These are phyloP conservation scores for Carpinus viminea DNA, from an alignment of 306 rosid genomes.

Conservation along the genomic window DNA sequence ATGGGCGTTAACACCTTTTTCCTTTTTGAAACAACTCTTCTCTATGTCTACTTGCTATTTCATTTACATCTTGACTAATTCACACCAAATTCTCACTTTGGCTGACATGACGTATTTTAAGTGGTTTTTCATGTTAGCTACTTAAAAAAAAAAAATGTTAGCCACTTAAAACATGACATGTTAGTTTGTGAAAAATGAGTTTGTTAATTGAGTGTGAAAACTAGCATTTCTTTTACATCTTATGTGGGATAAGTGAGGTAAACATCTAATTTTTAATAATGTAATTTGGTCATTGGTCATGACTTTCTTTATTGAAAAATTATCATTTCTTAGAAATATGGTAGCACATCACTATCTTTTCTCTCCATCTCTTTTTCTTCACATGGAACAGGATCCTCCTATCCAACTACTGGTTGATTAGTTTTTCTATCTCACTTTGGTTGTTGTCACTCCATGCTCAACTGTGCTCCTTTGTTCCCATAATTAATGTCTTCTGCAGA, in stretches of 20 bases:
- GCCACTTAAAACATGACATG: too few relatives aligned
- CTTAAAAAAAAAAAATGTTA: too few relatives aligned
- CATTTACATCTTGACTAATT: too few relatives aligned
- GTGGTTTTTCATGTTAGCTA: too few relatives aligned
- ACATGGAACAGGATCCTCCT: neutral
- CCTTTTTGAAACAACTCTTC: neutral
- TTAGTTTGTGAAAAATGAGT: too few relatives aligned
- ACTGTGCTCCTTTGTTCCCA: neutral
- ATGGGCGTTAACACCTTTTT: neutral
- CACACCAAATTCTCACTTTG: too few relatives aligned
- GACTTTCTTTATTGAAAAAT: neutral
- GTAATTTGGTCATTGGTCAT: slow-evolving; percentile 1
- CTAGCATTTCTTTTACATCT: neutral
- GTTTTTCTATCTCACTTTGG: neutral
- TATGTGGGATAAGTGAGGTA: neutral
- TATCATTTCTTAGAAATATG: neutral
- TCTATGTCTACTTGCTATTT: neutral
- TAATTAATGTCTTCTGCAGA: neutral
- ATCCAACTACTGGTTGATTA: neutral
- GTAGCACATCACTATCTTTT: neutral
- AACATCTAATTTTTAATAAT: neutral
- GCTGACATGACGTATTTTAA: too few relatives aligned
- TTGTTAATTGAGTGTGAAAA: too few relatives aligned
- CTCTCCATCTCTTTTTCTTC: neutral
- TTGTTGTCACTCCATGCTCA: neutral